Base-by-base conservation (phyloP, 306 rosid species). In the Vigna mungo region DNA sequence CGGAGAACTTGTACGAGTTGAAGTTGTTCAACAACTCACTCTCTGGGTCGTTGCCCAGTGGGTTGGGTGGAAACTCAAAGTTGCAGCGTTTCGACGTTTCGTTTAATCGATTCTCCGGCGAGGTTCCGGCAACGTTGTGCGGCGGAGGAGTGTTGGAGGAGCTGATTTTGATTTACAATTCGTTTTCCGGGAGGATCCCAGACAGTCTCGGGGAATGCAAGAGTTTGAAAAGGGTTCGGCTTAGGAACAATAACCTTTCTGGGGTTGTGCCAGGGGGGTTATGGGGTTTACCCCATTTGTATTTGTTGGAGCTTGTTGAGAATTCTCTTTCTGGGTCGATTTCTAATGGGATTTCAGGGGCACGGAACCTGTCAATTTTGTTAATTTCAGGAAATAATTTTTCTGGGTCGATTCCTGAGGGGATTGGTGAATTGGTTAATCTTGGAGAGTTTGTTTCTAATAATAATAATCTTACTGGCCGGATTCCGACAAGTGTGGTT, bases 281-380 rank as follows among this genome's bases (percentile, higher is more conserved):
- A 27, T 92, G 97, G 97, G 93, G 93, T 64, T 64, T 92, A 60
- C 95, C 90, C n/a, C 87, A 73, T 17, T 55, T 90, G 55, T 69
- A 44, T 73, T 52, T 82, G 17, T 84, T 92, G 8, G 97, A 92
- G 61, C 89, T 92, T 76, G 76, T 49, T 41, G 85, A 81, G 0
- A 92, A 92, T 72, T 88, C 88, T 2, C 81, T 92, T 55, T 85
- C 88, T 62, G 97, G 97, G 82, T 39, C 86, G 4, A 83, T 92
- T 61, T 80, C 97, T 32, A 77, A 74, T 58, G 52, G 63, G 49
- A 87, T 92, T 63, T 87, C 89, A 6, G 60, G 85, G 7, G 89
- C 93, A 2, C 20, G 62, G 11, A 92, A 90, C 69, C 78, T 92
- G 47, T 90, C 95, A 21, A 36, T 14, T 70, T 56, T 92, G 88